Conservation (phyloP, 2,329 filamentous ascomycete species). For the Claviceps humidiphila region DNA sequence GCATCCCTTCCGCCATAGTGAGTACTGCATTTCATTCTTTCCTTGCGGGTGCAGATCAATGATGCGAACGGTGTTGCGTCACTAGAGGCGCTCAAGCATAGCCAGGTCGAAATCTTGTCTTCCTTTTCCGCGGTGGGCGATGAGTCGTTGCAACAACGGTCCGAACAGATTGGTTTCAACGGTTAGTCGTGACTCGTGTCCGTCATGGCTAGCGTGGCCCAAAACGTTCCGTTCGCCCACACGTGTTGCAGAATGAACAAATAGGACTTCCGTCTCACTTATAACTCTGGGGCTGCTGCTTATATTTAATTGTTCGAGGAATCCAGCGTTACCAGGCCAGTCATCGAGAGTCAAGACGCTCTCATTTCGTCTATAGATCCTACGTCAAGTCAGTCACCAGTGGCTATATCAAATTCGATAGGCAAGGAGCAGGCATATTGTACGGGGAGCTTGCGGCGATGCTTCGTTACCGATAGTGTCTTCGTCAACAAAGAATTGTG, state of each 20-base stretch:
- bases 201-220: neutral
- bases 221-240: neutral
- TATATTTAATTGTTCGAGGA: neutral
- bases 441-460: constrained; percentile 16
- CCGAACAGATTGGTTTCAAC: neutral
- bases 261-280: neutral
- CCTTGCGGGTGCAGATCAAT: neutral
- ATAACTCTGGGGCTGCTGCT: neutral
- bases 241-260: neutral
- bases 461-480: constrained; percentile 1
- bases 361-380: neutral
- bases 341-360: too few relatives aligned
- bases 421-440: constrained; percentile 20
- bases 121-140: neutral
- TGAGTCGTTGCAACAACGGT: neutral
- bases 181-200: neutral
- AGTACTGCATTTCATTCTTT: neutral
- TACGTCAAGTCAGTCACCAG: constrained; percentile 20
- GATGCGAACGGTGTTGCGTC: neutral
- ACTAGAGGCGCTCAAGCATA: neutral
- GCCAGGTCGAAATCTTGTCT: neutral
- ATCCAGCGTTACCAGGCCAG: neutral
- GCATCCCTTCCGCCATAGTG: neutral
- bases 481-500: constrained; percentile 18
- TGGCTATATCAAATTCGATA: constrained; percentile 11